Evolutionary conservation across 2,329 filamentous ascomycete genomes (phyloP), one percentile per base, ranked within the genome.

Genomic region (Dactylellina sp.): DNA sequence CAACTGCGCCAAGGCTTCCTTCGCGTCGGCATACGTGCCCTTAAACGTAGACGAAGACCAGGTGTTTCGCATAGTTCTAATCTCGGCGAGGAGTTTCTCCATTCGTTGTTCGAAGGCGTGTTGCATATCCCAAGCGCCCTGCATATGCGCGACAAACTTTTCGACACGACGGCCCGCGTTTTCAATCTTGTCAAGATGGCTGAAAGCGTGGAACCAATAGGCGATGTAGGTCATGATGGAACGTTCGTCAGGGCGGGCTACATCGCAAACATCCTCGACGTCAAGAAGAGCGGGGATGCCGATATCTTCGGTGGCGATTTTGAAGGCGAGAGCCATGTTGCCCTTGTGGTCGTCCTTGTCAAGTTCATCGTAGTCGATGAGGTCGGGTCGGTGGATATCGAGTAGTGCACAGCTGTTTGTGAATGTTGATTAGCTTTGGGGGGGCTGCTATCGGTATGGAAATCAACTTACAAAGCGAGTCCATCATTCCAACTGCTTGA

Each of bases 131-230:
- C 95, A 99, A 7, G 95, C 94, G 20, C 95, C 95, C 80, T 97
- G 93, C 95, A 99, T 98, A 81, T 95, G 98, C 80, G 92, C 92
- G 78, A 99, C 91, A 79, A 99, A 99, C 82, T 99, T 99, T 83
- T 99, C 95, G 3, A 99, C 95, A 77, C 95, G 88, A 75, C 95
- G 88, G 3, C 95, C 95, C 2, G 95, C 95, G 80, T 99, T 99
- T 82, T 99, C 95, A 7, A 99, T 95, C 81, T 94, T 91, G 83
- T 99, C 95, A 89, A 99, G 96, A 80, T 98, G 94, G 28, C 94
- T 98, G 81, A 99, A 99, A 78, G 95, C 95, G 80, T 99, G 95
- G 86, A 99, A 99, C 95, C 95, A 99, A 84, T 99, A 99, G 76
- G 95, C 95, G 79, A 99, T 99, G 82, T 99, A 99, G 0, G 95